Base-by-base conservation (phyloP, 2,329 filamentous ascomycete species). In the Metarhizium robertsii region DNA sequence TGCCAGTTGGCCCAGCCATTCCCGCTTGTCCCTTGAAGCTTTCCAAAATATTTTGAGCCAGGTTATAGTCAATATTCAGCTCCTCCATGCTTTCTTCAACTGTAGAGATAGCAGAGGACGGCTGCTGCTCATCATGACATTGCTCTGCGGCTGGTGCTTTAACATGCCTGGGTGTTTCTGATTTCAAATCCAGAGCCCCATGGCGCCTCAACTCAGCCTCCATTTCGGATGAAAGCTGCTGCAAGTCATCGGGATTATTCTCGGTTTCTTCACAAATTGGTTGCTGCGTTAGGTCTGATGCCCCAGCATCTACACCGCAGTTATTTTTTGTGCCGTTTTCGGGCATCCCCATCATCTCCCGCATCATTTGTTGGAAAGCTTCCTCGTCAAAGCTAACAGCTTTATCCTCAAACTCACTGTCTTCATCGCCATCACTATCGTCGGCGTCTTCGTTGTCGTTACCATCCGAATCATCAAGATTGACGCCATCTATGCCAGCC, bases 21-120 rank as follows among this genome's bases (percentile, higher is more conserved):
- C 94, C 94, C 18, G 78, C 90, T 69, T 97, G 92, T 16, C 88
- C 86, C 66, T 95, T 95, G 71, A 99, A 92, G 63, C 90, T 92
- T 69, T 96, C 90, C 1, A 99, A 76, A 54, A 99, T 76, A 65
- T 97, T 97, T 69, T 88, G 90, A 18, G 89, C 91, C 29, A 99
- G 76, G 59, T 94, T 92, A 62, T 91, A 88, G 66, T 97, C 89
- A 32, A 94, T 83, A 59, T 91, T 79, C 4, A 94, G 80, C 53
- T 87, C 84, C 0, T 81, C 78, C 10, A 82, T 72, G 2, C 70
- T 71, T 10, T 75, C 75, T 8, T 80, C 77, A 2, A 78, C 76
- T 43, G 81, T 73, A 29, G 77, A 11, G 8, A 8, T 20, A 5
- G 32, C 32, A 16, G 34, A 40, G 11, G 18, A 42, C 53, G 20